These are phyloP conservation scores for Russula virescens DNA, from an alignment of 768 basidiomycete species.

Conservation along the genomic window DNA sequence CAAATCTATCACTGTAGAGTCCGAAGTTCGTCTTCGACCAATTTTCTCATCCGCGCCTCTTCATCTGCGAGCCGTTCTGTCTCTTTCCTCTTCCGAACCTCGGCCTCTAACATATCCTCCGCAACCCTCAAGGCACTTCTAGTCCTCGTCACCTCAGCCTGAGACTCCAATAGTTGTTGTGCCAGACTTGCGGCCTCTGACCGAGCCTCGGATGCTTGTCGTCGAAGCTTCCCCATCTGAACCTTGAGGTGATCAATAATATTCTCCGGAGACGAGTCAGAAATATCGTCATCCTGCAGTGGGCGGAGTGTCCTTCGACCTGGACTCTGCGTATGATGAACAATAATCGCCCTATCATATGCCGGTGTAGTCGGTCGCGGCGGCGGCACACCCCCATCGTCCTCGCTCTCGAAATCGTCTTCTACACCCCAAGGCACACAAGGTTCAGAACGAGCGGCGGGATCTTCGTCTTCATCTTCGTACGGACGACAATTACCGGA, in stretches of 20 bases:
- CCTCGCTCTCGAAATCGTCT: slow-evolving; percentile 60
- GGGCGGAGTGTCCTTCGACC: slow-evolving; percentile 1
- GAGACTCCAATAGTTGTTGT: slow-evolving; percentile 62
- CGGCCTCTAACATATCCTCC: slow-evolving; percentile 57
- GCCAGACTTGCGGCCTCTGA: slow-evolving; percentile 58
- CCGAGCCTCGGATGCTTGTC: slow-evolving; percentile 64
- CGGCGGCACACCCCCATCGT: slow-evolving; percentile 34
- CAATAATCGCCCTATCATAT: slow-evolving; percentile 9
- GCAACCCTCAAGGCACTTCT: slow-evolving; percentile 48
- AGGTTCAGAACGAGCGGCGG: slow-evolving; percentile 28
- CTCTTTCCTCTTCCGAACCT: slow-evolving; percentile 50
- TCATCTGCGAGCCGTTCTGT: slow-evolving; percentile 50
- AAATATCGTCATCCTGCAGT: not conserved
- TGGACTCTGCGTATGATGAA: slow-evolving; percentile 6
- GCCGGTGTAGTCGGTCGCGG: slow-evolving; percentile 14
- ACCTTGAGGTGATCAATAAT: slow-evolving; percentile 57
- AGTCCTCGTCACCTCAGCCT: slow-evolving; percentile 52
- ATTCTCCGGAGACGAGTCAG: slow-evolving; percentile 29
- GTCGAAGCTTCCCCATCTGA: slow-evolving; percentile 58
- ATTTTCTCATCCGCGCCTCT: slow-evolving; percentile 41
- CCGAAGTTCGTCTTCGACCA: slow-evolving; percentile 47
- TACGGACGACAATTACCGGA: slow-evolving; percentile 22
- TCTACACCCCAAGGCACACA: slow-evolving; percentile 27
- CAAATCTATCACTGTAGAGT: slow-evolving; percentile 27
- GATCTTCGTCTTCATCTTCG: slow-evolving; percentile 37